These are phyloP conservation scores for Taiozyma sp. DNA, from an alignment of 1,139 yeast genomes.

Conservation along the genomic window DNA sequence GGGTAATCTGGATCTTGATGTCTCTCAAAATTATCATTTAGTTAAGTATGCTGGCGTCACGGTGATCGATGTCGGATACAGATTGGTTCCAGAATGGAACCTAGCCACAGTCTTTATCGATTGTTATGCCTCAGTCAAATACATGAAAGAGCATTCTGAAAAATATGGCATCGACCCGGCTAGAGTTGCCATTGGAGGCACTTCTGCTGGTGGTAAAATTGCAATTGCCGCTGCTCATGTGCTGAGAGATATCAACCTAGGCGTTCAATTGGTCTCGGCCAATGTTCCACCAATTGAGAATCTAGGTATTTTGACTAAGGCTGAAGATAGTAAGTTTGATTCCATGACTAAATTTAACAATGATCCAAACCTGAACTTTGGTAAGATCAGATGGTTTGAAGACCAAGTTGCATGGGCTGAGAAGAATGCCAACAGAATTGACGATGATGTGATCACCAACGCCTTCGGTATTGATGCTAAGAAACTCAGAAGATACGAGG, in stretches of 20 bases:
- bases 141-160: constrained; percentile 24
- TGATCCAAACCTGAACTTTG: constrained; percentile 30
- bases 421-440: constrained; percentile 17
- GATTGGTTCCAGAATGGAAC: constrained; percentile 27
- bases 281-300: constrained; percentile 31
- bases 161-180: constrained; percentile 29
- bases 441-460: constrained; percentile 19
- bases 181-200: constrained; percentile 26
- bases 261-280: constrained; percentile 27
- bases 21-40: constrained; percentile 18
- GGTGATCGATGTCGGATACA: constrained; percentile 33
- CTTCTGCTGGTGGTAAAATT: constrained; percentile 27
- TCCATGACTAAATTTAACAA: constrained; percentile 22
- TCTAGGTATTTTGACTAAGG: constrained; percentile 9
- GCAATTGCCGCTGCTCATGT: constrained; percentile 24
- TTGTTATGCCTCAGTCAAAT: constrained; percentile 23
- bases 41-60: constrained; percentile 22
- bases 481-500: constrained; percentile 2
- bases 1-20: constrained; percentile 30
- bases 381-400: constrained; percentile 29
- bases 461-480: constrained; percentile 21
- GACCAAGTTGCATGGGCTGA: constrained; percentile 12
- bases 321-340: constrained; percentile 25
- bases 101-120: constrained; percentile 26
- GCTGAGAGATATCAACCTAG: constrained; percentile 21